These are phyloP conservation scores for Didymosphaeria variabile DNA, from an alignment of 2,329 filamentous ascomycete species.

Conservation along the genomic window DNA sequence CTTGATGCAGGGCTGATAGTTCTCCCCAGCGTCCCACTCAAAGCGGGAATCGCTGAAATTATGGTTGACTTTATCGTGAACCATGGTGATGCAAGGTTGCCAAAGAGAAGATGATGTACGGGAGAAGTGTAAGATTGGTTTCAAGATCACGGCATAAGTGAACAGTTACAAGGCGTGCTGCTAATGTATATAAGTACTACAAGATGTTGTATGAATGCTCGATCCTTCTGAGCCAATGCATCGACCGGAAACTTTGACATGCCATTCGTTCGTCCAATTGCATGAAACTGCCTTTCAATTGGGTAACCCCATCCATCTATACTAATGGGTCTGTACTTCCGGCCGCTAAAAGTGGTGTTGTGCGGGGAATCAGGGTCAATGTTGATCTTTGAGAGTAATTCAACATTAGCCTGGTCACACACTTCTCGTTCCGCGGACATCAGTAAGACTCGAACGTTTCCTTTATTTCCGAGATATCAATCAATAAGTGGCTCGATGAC, in stretches of 20 bases:
- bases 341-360: neutral
- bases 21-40: conserved; percentile 38
- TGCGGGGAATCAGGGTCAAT: conserved; percentile 1
- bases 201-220: neutral
- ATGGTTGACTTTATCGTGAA: conserved; percentile 28
- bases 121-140: no score
- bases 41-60: conserved; percentile 34
- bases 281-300: neutral
- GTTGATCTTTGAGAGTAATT: neutral
- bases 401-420: neutral
- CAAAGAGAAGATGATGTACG: no score
- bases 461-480: neutral
- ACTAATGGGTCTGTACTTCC: neutral
- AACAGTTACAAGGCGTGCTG: no score
- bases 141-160: no score
- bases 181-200: neutral
- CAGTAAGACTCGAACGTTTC: neutral
- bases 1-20: conserved; percentile 44
- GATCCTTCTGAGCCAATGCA: neutral
- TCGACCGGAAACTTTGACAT: neutral
- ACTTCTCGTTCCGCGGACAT: neutral
- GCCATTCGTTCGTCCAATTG: neutral
- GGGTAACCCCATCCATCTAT: neutral
- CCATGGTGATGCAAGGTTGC: conserved; percentile 18
- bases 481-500: neutral